These are phyloP conservation scores for Wickerhamiella dianesei DNA, from an alignment of 805 yeast species.

Conservation along the genomic window DNA sequence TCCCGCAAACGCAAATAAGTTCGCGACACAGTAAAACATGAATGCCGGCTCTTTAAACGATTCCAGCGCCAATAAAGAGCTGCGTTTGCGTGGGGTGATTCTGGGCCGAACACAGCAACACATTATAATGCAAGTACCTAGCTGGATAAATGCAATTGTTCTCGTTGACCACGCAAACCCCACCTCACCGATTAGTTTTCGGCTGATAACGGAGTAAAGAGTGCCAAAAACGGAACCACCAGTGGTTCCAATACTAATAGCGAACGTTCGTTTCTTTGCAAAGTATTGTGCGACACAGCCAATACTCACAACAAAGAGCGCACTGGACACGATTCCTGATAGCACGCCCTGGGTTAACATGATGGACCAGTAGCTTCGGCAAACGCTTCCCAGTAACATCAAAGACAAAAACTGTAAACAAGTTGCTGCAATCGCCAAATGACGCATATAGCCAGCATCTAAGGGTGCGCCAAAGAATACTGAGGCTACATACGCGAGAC, in stretches of 20 bases:
- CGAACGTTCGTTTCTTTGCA: constrained; percentile 30
- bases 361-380: constrained; percentile 35
- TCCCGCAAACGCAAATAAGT: neutral
- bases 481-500: constrained; percentile 19
- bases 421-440: constrained; percentile 17
- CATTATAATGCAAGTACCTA: neutral
- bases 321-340: constrained; percentile 33
- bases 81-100: neutral
- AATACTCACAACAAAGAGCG: constrained; percentile 33
- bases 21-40: neutral
- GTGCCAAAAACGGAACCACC: constrained; percentile 42
- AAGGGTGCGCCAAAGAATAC: constrained; percentile 22
- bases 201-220: constrained; percentile 35
- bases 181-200: constrained; percentile 28
- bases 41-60: constrained; percentile 1
- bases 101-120: neutral
- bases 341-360: constrained; percentile 39
- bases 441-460: constrained; percentile 20
- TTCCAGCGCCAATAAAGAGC: neutral
- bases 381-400: constrained; percentile 24
- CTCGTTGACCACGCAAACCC: constrained; percentile 41
- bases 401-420: constrained; percentile 20
- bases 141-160: constrained; percentile 29
- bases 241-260: constrained; percentile 33
- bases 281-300: constrained; percentile 36